These are phyloP conservation scores for Yarrowia osloensis DNA, from an alignment of 805 yeast genomes.

Conservation along the genomic window DNA sequence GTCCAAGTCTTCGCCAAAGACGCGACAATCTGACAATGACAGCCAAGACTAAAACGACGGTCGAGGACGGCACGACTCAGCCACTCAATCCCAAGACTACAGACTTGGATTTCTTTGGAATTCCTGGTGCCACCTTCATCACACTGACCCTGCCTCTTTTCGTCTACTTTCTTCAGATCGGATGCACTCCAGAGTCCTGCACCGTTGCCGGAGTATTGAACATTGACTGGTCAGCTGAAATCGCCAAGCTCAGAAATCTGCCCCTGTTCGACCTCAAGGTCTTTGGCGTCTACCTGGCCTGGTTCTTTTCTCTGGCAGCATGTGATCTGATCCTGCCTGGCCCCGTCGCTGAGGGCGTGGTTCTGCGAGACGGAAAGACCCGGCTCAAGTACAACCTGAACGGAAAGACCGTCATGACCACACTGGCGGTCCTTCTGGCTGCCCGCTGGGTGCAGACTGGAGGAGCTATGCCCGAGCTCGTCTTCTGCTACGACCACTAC, in stretches of 20 bases:
- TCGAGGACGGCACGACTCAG: not conserved
- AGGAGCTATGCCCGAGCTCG: conserved; percentile 74
- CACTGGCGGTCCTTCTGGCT: conserved; percentile 46
- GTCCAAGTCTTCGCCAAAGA: not conserved
- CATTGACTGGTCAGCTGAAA: conserved; percentile 33
- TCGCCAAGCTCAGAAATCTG: conserved; percentile 51
- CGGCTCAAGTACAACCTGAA: conserved; percentile 74
- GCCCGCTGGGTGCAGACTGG: conserved; percentile 56
- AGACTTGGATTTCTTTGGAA: conserved; percentile 76
- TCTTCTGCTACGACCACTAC: conserved; percentile 68
- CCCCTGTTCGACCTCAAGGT: conserved; percentile 33
- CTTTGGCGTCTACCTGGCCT: conserved; percentile 54
- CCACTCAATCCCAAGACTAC: conserved; percentile 66
- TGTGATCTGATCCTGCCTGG: conserved; percentile 74
- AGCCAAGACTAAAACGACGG: not conserved
- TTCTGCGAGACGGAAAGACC: conserved; percentile 70
- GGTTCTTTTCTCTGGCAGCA: conserved; percentile 69
- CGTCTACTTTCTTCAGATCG: conserved; percentile 58
- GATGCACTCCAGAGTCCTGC: conserved; percentile 56
- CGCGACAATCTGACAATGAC: not conserved
- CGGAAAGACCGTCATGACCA: conserved; percentile 60
- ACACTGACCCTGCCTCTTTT: conserved; percentile 68
- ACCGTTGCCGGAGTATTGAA: conserved; percentile 35
- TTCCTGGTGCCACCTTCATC: conserved; percentile 68
- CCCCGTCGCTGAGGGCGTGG: conserved; percentile 60